These are phyloP conservation scores for Flaveria sonorensis DNA, from an alignment of 129 eudicot genomes.

Conservation along the genomic window DNA sequence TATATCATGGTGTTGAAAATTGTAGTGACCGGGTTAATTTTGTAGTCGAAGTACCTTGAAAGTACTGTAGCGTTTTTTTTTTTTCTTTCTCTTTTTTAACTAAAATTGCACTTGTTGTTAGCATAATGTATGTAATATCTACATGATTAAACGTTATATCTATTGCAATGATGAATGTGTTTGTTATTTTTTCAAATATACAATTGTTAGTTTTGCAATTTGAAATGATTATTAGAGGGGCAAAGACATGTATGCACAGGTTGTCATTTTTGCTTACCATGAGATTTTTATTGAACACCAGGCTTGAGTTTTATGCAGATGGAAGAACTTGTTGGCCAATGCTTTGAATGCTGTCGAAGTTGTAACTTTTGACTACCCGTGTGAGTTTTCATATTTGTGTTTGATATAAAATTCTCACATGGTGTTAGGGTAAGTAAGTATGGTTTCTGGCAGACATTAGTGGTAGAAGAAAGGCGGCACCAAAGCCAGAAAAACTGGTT, in stretches of 20 bases:
- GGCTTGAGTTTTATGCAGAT: constrained; percentile 56
- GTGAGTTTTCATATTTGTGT: constrained; percentile 43
- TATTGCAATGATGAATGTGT: neutral
- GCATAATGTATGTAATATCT: neutral
- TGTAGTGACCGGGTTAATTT: no score
- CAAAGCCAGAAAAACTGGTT: constrained; percentile 79
- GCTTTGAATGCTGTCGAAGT: constrained; percentile 69
- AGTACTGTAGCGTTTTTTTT: no score
- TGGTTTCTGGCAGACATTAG: constrained; percentile 49
- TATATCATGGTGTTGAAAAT: no score
- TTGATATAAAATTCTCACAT: neutral
- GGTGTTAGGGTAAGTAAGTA: neutral
- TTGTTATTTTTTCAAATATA: neutral
- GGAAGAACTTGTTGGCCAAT: constrained; percentile 64
- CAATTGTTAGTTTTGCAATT: neutral
- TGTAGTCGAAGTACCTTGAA: no score
- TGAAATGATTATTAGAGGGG: constrained; percentile 6
- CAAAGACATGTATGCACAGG: neutral
- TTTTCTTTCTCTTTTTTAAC: no score
- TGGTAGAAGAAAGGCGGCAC: constrained; percentile 71
- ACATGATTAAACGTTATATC: no score
- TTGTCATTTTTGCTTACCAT: neutral
- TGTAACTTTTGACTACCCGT: constrained; percentile 84
- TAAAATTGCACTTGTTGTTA: no score
- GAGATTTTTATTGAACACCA: constrained; percentile 7